Evolutionary conservation across 2,329 filamentous ascomycete genomes (phyloP), one percentile per base, ranked within the genome.

Genomic region (Pseudocercospora fuligena): DNA sequence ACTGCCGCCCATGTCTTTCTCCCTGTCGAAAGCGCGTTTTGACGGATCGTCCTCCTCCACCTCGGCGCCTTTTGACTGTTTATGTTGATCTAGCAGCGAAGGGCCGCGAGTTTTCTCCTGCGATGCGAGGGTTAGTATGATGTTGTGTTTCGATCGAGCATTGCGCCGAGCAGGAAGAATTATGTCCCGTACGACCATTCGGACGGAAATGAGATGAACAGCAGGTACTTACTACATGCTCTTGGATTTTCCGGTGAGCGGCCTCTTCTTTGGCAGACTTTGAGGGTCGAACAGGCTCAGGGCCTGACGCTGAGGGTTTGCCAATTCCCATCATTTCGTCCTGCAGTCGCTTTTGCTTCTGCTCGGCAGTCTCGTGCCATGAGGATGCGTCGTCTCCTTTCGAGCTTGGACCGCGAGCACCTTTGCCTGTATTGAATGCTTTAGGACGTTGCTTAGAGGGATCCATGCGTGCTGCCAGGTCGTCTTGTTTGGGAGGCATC

Each of bases 301-400:
- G 83, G 79, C 25, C 53, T 68, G 76, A 47, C 67, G 74, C 71
- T 63, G 80, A 76, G 3, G 83, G 79, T 27, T 81, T 80, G 19
- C 81, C 81, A 2, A 94, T 87, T 0, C 94, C 94, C 72, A 97
- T 86, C 11, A 97, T 91, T 61, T 95, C 88, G 77, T 97, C 89
- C 73, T 91, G 89, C 23, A 97, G 80, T 46, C 92, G 86, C 78
- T 90, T 89, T 65, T 92, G 88, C 78, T 96, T 97, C 80, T 97
- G 87, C 77, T 94, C 92, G 0, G 93, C 92, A 8, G 93, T 97
- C 79, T 98, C 94, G 0, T 92, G 94, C 94, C 94, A 98, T 51
- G 94, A 88, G 23, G 88, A 88, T 12, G 77, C 80, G 19, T 78
- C 78, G 8, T 74, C 79, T n/a, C 76, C 76, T 4, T 79, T 79